Base-by-base conservation (phyloP, 2,329 filamentous ascomycete species). In the Parastagonospora avenae region DNA sequence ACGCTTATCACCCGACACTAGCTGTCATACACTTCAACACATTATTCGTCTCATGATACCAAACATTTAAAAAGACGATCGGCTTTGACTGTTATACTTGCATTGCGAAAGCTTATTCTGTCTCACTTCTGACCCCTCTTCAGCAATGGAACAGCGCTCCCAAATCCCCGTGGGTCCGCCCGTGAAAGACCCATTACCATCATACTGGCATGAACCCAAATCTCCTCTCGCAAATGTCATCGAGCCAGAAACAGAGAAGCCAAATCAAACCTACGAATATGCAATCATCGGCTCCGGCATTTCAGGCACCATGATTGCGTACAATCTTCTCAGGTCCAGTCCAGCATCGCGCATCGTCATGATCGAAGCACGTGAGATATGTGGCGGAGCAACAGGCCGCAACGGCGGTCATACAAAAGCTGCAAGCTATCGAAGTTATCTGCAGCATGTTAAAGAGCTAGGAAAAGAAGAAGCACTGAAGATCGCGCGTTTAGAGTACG, bases 351-450 rank as follows among this genome's bases (percentile, higher is more conserved):
- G 60, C n/a, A 54, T 76, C 6, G 46, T 74, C 24, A 73, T 77
- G 67, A 55, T 77, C 2, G 74, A 77, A 60, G 75, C 74, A 9
- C 67, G 74, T 10, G 64, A 69, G 28, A 60, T 68, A 14, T 75
- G 72, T 52, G 67, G 67, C 14, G 74, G 75, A 2, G 75, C 75
- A 0, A 77, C 75, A n/a, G 75, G 74, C 2, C 66, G 75, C 1
- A 77, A 77, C 44, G 75, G 78, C 15, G 78, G 77, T 1, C 79
- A 81, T 48, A 81, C 79, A 4, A 81, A 81, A 66, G 74, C 76
- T 24, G 78, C 77, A 10, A 75, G 74, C 15, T 81, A 81, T 63
- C 79, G 80, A 19, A 77, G 77, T 14, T 86, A 85, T 54, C 53
- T 76, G 3, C 70, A 76, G 29, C 78, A 85, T 59, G 68, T 72